These are phyloP conservation scores for Ogataea neopini DNA, from an alignment of 805 yeast genomes.

Conservation along the genomic window DNA sequence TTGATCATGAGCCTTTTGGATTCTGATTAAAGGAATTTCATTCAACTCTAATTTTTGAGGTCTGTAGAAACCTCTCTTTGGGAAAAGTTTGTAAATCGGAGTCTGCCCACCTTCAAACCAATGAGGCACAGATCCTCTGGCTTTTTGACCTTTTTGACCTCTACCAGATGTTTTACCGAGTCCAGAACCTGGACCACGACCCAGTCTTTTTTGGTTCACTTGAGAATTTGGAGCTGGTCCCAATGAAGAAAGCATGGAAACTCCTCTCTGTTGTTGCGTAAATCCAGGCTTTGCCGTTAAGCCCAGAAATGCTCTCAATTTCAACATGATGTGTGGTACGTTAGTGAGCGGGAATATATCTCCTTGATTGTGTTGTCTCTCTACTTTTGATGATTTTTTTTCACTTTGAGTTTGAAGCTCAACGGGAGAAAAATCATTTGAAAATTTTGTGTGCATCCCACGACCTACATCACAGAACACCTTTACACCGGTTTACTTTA, in stretches of 20 bases:
- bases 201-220: slow-evolving; percentile 67
- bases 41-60: slow-evolving; percentile 53
- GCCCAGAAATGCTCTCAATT: slow-evolving; percentile 1
- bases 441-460: neutral
- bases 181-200: slow-evolving; percentile 95
- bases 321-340: neutral
- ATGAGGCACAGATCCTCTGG: slow-evolving; percentile 83
- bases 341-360: no score
- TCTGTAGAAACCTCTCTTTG: slow-evolving; percentile 85
- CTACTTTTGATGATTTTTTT: neutral
- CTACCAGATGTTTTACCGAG: slow-evolving; percentile 94
- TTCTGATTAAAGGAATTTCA: slow-evolving; percentile 64
- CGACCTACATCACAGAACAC: neutral
- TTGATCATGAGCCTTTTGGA: slow-evolving; percentile 67
- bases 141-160: slow-evolving; percentile 99
- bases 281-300: neutral
- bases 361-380: no score
- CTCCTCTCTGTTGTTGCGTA: slow-evolving; percentile 22
- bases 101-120: slow-evolving; percentile 99
- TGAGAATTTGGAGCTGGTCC: slow-evolving; percentile 65
- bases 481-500: neutral
- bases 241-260: slow-evolving; percentile 54
- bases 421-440: neutral
- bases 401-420: neutral
- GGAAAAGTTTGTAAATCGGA: slow-evolving; percentile 79